Base-by-base conservation (phyloP, 257 asterid species). In the Nicotiana paniculata region DNA sequence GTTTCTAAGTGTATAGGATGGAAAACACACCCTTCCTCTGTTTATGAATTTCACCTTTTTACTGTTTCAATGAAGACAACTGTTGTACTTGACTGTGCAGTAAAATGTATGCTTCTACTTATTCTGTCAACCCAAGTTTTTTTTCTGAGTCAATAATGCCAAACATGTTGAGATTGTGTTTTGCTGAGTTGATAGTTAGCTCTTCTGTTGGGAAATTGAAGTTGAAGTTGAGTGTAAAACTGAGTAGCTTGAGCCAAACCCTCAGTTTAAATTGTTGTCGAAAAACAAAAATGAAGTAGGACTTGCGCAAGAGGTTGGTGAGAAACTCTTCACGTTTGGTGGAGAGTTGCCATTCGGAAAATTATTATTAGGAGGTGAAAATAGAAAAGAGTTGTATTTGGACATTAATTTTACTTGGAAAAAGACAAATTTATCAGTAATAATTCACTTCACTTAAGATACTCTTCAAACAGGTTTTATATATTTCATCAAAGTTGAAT, bases 1-100 rank as follows among this genome's bases (percentile, higher is more conserved):
- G 88, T 83, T 85, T 85, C 69, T 21, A 86, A 87, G 82, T 83
- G 91, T 90, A 83, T 84, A 86, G 88, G 70, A 86, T 77, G 85
- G 83, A 72, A 81, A 82, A 82, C 85, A 68, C 70, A 77, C 80
- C 32, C 84, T 77, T 84, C 75, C 82, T 78, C 65, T 24, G 11
- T 74, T 69, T 67, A 81, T 43, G 78, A 39, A 32, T 68, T 46
- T 59, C 81, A 77, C 62, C 54, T 37, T 33, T 63, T 51, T 54
- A 67, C 46, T 74, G 77, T 51, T 54, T 72, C 68, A 53, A 37
- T 59, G 33, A 70, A 72, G 69, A n/a, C 74, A 16, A 30, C 81
- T 33, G 51, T 46, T 80, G 67, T 59, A 51, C 59, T 70, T 68
- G 43, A 6, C 62, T 79, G 82, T 80, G 35, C 57, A 75, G 68